These are phyloP conservation scores for Hypsizygus marmoreus DNA, from an alignment of 768 basidiomycete genomes.

Conservation along the genomic window DNA sequence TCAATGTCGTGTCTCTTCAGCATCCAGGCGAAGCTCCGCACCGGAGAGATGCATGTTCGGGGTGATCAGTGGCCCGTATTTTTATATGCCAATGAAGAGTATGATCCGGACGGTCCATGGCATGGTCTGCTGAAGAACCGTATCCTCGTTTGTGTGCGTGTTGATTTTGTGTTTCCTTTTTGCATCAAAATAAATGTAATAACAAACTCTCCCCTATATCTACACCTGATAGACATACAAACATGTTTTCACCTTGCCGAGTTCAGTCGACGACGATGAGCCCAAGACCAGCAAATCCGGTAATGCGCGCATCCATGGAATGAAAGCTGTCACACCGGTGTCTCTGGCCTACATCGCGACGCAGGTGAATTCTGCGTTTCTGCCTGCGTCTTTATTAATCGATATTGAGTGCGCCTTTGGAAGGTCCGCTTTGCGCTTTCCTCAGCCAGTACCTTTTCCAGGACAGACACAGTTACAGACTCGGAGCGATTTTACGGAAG, in stretches of 20 bases:
- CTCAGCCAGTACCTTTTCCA: background rate
- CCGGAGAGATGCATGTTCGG: background rate
- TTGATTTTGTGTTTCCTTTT: background rate
- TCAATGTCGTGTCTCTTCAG: background rate
- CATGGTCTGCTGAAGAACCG: background rate
- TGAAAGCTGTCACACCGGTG: background rate
- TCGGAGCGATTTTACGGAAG: background rate
- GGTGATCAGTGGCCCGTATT: background rate
- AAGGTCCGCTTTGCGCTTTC: background rate
- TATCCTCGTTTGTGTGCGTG: background rate
- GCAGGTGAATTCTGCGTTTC: background rate
- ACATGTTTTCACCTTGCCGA: background rate
- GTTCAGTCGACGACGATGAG: background rate
- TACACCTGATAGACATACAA: constrained; percentile 1
- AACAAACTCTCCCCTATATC: too few species aligned
- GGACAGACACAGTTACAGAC: background rate
- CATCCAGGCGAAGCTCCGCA: background rate
- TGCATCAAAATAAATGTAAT: too few species aligned
- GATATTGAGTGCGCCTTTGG: too few species aligned
- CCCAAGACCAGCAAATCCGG: background rate
- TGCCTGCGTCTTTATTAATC: background rate
- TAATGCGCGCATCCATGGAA: background rate
- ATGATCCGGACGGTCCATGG: background rate
- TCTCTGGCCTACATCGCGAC: background rate
- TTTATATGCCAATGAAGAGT: background rate